Percentiles rank a stretch among this genome's conserved stretches.
Conservation (phyloP, 225 moss, liverwort and hornwort genomes). For the Pseudoscleropodium purum region DNA sequence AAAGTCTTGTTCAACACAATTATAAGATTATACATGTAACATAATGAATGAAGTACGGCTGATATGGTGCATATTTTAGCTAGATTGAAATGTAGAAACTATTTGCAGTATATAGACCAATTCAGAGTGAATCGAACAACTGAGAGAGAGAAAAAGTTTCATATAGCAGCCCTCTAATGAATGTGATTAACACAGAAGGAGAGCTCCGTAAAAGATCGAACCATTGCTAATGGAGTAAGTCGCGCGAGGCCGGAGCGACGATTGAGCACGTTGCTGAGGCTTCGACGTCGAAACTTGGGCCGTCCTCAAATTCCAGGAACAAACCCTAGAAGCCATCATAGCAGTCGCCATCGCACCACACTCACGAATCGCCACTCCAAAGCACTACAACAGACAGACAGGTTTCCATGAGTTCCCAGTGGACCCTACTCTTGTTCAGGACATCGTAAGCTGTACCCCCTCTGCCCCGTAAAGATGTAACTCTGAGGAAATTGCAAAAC, state of each 20-base stretch:
- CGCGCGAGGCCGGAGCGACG: conserved; percentile 1
- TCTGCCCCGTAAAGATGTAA: not conserved
- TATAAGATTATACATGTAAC: not conserved
- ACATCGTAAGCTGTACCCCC: not conserved
- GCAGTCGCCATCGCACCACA: conserved; percentile 18
- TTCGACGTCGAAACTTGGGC: conserved; percentile 10
- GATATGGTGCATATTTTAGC: not conserved
- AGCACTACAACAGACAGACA: not conserved
- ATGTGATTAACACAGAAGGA: not conserved
- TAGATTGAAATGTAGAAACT: not conserved
- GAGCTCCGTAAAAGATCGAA: not conserved
- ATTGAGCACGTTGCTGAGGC: not conserved
- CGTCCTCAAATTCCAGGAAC: conserved; percentile 14
- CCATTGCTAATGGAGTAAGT: conserved; percentile 23
- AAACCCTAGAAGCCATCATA: conserved; percentile 17
- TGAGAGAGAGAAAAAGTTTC: not conserved
- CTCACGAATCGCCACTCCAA: not conserved
- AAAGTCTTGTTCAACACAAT: not conserved
- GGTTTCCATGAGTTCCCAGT: not conserved
- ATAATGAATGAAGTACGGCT: not conserved
- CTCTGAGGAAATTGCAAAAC: not conserved
- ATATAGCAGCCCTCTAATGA: not conserved
- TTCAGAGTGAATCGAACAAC: not conserved
- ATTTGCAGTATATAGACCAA: not conserved
- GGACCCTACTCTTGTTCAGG: not conserved